phyloP scores from a whole-genome alignment of 2,329 filamentous ascomycete genomes.

The Ceratocystis albifundus region DNA sequence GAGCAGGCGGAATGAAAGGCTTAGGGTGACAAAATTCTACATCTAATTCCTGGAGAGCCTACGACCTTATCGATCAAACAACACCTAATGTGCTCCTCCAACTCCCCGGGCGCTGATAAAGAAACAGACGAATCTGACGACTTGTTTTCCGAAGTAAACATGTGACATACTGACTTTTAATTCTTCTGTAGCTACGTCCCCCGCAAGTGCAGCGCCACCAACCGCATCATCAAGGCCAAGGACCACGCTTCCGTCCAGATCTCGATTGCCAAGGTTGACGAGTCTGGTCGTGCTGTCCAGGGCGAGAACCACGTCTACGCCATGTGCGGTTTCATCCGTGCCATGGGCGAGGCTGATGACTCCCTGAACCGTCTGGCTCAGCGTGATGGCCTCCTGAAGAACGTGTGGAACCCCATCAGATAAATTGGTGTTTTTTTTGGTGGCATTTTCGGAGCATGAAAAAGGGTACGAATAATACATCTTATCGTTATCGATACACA shows the following conservation, averaged over 20 bases:
- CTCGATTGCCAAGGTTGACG: conserved; percentile 93
- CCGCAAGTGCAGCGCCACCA: conserved; percentile 96
- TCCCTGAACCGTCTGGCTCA: conserved; percentile 89
- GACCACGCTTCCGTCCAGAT: conserved; percentile 98
- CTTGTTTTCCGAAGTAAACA: background rate
- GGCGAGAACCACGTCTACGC: conserved; percentile 97
- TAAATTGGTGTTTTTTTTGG: conserved; percentile 33
- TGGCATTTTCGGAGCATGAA: conserved; percentile 22
- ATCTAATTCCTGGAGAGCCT: background rate
- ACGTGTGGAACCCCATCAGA: conserved; percentile 74
- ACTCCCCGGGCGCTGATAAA: background rate
- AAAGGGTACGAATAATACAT: conserved; percentile 20
- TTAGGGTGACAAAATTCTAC: background rate
- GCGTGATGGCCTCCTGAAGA: conserved; percentile 93
- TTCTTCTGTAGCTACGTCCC: conserved; percentile 66
- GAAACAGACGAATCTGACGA: background rate
- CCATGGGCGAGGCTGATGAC: conserved; percentile 97
- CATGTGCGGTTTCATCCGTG: conserved; percentile 92
- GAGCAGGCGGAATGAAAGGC: background rate
- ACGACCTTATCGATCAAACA: background rate
- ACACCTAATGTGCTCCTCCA: background rate
- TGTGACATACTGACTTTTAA: conserved; percentile 15
- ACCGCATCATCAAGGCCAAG: conserved; percentile 99
- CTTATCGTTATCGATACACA: conserved; percentile 15
- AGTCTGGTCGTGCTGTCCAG: conserved; percentile 86